Percentiles rank a stretch among this genome's conserved stretches.
These are phyloP conservation scores for Trichophyton schoenleinii DNA, from an alignment of 2,329 filamentous ascomycete species.

Conservation along the genomic window DNA sequence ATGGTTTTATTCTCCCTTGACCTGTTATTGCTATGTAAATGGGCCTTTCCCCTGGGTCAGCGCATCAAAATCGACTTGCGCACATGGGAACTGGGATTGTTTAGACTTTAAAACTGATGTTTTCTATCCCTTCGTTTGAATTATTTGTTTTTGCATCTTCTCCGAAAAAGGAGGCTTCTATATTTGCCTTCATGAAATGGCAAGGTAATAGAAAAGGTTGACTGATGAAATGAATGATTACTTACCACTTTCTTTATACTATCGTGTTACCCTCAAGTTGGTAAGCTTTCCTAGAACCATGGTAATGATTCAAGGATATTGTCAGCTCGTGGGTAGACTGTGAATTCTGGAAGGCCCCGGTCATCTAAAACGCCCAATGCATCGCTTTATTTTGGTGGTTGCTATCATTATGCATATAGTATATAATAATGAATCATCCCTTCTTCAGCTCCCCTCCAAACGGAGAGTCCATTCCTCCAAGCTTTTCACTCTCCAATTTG, in stretches of 20 bases:
- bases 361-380: neutral
- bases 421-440: neutral
- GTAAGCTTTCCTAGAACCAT: no score
- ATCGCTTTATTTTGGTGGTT: neutral
- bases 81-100: neutral
- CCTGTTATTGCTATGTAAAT: neutral
- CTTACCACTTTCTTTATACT: neutral
- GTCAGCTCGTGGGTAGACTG: no score
- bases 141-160: slow-evolving; percentile 1
- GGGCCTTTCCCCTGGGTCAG: neutral
- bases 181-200: neutral
- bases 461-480: neutral
- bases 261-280: neutral
- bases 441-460: neutral
- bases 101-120: neutral
- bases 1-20: neutral
- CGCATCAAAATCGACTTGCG: neutral
- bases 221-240: neutral
- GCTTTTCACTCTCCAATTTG: slow-evolving; percentile 22
- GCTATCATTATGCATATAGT: neutral
- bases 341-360: no score
- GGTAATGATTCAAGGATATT: neutral
- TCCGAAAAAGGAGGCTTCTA: slow-evolving; percentile 5
- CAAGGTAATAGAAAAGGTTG: slow-evolving; percentile 1
- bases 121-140: neutral